Base-by-base conservation (phyloP, 2,329 filamentous ascomycete genomes). In the Aspergillus pseudoglaucus region DNA sequence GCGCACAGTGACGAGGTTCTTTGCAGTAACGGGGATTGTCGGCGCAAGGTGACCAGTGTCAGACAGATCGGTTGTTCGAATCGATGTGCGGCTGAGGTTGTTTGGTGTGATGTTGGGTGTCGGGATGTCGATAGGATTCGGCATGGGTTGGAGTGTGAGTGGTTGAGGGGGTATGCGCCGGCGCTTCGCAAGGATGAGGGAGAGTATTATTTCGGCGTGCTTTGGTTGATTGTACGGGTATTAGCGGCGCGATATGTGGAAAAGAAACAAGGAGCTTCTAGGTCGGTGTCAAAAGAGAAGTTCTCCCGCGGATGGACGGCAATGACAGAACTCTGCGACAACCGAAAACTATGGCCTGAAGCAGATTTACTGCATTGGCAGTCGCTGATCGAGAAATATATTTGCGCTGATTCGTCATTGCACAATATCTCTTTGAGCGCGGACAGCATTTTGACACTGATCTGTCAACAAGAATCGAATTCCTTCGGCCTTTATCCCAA, bases 221-320 rank as follows among this genome's bases (percentile, higher is more conserved):
- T 65, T 38, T 66, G 63, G 63, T 25, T 66, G 47, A 63, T 66
- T 50, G 57, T 66, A 6, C 61, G 63, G 4, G 42, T 63, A 6
- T 53, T 66, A 12, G 60, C 62, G 6, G 56, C 52, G 12, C 53
- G 60, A 25, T 48, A 59, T 25, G 10, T 47, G 8, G 51, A 60
- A 40, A 6, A 35, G 14, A 8, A 2, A 22, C 17, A 37, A 46
- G 27, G 14, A 25, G 12, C 18, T 25, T 14, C 40, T 8, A n/a
- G 12, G 18, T 33, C 43, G 3, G n/a, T 14, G 6, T 25, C 17
- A 5, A 14, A 23, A 44, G 10, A 30, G 4, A n/a, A 17, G 22
- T 9, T 23, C 15, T 20, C 23, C 17, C 17, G 25, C 18, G 32
- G 3, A 18, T 18, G 38, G 10, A 33, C 22, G 4, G 4, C 38